Evolutionary conservation across 2,329 filamentous ascomycete species (phyloP), one percentile per base, ranked within the genome.

Genomic region (Talaromyces pinophilus): DNA sequence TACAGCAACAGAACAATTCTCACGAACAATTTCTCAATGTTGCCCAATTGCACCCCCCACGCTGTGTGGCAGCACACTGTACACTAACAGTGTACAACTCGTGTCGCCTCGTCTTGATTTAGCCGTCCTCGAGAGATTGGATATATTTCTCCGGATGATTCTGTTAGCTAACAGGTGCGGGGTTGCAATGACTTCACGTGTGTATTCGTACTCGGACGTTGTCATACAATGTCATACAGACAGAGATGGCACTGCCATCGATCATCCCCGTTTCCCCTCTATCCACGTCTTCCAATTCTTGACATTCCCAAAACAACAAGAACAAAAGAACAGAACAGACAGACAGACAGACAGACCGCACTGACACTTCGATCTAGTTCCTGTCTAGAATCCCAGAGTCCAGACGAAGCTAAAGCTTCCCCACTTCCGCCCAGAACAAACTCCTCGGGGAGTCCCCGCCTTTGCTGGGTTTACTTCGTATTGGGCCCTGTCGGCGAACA

Each of bases 361-460:
- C 50, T 54, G 50, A 54, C 50, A 33, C 17, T 2, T 33, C 13
- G 13, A 54, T n/a, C 5, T n/a, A 25, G 38, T 42, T 30, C 30
- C 30, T 10, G 7, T 7, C 30, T 33, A 33, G 30, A 33, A 33
- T 33, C 8, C 28, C 5, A 30, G 28, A 30, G 28, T 30, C 28
- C 28, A 30, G 28, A 52, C 48, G 30, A 59, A 30, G 30, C 54
- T 40, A 35, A 25, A 38, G n/a, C 33, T 59, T 59, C 55, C 55
- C 55, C 55, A 59, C 55, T 59, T 59, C 33, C 55, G 28, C 33
- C 50, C 17, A 54, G 25, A 33, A 48, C 19, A 8, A 46, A 59
- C 64, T 68, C 67, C 63, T 68, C 67, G 67, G 67, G 67, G 67
- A 65, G 48, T 64, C 59, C 40, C 33, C 61, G 46, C 46, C 44